These are phyloP conservation scores for Xylaria curta DNA, from an alignment of 495 filamentous ascomycete species.

Conservation along the genomic window DNA sequence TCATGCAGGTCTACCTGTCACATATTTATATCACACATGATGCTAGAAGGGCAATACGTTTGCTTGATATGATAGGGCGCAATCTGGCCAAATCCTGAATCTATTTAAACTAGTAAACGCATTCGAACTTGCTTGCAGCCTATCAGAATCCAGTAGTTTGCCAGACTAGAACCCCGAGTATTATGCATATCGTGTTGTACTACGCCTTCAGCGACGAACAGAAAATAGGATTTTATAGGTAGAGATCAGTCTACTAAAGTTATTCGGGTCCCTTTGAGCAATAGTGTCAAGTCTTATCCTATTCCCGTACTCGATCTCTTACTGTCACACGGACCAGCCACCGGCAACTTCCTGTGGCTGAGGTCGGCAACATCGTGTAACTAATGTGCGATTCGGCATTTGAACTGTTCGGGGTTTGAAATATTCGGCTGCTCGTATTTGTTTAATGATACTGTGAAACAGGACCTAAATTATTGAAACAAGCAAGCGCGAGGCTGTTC, in stretches of 20 bases:
- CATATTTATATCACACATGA: not conserved
- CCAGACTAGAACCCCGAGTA: not conserved
- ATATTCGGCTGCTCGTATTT: no score
- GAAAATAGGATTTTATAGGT: not conserved
- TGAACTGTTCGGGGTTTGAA: no score
- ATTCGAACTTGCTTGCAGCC: not conserved
- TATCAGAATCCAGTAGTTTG: not conserved
- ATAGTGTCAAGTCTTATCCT: not conserved
- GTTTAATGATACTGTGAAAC: no score
- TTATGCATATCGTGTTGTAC: not conserved
- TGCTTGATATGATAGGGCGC: not conserved
- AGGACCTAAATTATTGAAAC: no score
- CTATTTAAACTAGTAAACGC: not conserved
- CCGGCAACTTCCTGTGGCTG: no score
- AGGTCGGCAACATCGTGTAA: no score
- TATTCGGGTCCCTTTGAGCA: not conserved
- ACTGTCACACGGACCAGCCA: no score
- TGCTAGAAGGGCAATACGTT: not conserved
- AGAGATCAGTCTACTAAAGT: not conserved
- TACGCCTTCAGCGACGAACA: not conserved
- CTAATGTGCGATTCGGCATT: no score
- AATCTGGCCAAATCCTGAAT: not conserved
- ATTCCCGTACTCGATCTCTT: not conserved
- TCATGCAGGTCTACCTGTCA: not conserved
- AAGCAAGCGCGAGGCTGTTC: no score